Base-by-base conservation (phyloP, 1,284 basidiomycete genomes). In the Leccinum colubrinum region DNA sequence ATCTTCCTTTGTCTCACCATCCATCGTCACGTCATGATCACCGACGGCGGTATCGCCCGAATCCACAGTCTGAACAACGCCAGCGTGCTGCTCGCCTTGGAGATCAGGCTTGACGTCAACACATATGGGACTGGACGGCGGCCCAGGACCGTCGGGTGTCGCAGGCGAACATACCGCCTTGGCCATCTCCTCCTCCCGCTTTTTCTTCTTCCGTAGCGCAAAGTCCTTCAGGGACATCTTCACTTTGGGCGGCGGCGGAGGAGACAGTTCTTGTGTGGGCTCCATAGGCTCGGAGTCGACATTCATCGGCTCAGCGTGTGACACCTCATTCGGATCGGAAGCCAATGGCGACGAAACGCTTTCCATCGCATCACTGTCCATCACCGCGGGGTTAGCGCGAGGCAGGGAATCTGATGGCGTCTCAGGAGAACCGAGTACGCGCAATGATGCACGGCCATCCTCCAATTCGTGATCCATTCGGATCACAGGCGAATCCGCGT, bases 221-320 rank as follows among this genome's bases (percentile, higher is more conserved):
- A 83, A 84, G 59, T 84, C 83, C 56, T 78, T 78, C 30, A 83
- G 66, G 0, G 82, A 81, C 68, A 83, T 72, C 65, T 83, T 83
- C 14, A 84, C 33, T 35, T 35, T 35, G 33, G 33, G 33, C 33
- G 33, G 33, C 4, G 33, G 33, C 11, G 65, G 68, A 0, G 69
- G 70, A 1, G 69, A 73, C 1, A 55, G 56, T 5, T 66, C 73
- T 17, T 41, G 66, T 33, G 46, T 14, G 15, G 58, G 58, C 39
- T 59, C 65, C 4, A 37, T 35, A 35, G 58, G 35, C 6, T 59
- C 64, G 12, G 56, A 20, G 30, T 72, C 65, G 15, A 61, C 14
- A 12, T 6, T n/a, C 51, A 63, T 63, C 27, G 25, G 25, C 50
- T 73, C 63, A 20, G 8, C 37, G 46, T 55, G 62, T 11, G 57